phyloP scores from a whole-genome alignment of 225 moss, liverwort and hornwort genomes.

The Ulota crispa region DNA sequence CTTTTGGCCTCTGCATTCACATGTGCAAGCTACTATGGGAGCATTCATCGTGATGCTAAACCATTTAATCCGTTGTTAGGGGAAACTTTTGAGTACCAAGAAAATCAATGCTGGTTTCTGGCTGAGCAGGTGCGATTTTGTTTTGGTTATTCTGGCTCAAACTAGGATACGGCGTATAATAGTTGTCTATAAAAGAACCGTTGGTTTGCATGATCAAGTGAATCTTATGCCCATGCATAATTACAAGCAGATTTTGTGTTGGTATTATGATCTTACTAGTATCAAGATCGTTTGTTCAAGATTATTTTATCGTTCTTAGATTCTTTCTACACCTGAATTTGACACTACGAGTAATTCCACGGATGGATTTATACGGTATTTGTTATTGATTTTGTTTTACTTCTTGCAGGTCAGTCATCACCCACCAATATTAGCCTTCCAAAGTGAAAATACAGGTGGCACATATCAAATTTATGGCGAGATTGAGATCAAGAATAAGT shows the following conservation, averaged over 20 bases:
- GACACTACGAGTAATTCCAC: background rate
- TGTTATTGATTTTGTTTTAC: background rate
- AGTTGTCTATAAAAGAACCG: background rate
- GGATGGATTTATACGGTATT: background rate
- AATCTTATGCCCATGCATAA: background rate
- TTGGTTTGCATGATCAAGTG: background rate
- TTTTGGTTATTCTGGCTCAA: background rate
- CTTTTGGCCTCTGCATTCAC: conserved; percentile 77
- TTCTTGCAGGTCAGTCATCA: conserved; percentile 89
- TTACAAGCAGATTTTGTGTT: background rate
- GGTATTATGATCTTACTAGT: background rate
- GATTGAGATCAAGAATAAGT: conserved; percentile 95
- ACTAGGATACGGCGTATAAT: background rate
- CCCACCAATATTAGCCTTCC: conserved; percentile 94
- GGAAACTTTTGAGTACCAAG: conserved; percentile 92
- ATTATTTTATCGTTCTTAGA: background rate
- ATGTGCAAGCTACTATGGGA: conserved; percentile 92
- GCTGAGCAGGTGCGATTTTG: conserved; percentile 80
- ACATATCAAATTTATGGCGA: conserved; percentile 81
- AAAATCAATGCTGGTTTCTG: conserved; percentile 81
- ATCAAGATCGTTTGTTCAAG: background rate
- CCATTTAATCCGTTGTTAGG: conserved; percentile 98
- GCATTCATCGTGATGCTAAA: conserved; percentile 98
- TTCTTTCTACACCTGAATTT: conserved; percentile 14
- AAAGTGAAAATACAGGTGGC: conserved; percentile 64